Evolutionary conservation across 2,329 filamentous ascomycete genomes (phyloP), one percentile per base, ranked within the genome.

Genomic region (Fusarium redolens): DNA sequence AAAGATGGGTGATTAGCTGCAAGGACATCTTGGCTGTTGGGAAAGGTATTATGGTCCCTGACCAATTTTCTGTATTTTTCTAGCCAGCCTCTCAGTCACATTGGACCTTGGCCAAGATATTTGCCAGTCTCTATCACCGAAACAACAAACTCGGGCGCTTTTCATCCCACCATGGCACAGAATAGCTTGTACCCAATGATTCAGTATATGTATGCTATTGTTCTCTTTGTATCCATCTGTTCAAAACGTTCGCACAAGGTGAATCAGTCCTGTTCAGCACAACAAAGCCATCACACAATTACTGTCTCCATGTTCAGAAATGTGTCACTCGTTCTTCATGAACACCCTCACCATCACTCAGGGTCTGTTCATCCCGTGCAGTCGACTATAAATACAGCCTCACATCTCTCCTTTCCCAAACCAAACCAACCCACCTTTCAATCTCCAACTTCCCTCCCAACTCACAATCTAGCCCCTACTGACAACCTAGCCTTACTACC

Each of bases 291-390:
- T 18, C 17, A 5, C 10, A 10, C 1, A n/a, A 17, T n/a, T n/a
- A 9, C 14, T 13, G 1, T 13, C 33, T 15, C 10, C 5, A 12
- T 30, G 7, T 40, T 28, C 25, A 28, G 6, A 8, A 12, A 10
- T 1, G 7, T 5, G 2, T 2, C 3, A 5, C 13, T 13, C 20
- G 0, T 2, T 2, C 7, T 28, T 7, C 11, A 20, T 7, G 9
- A 37, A n/a, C 8, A 13, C 17, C 5, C 12, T 18, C 15, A 9
- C 7, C 11, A 25, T 3, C n/a, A 33, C 11, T n/a, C 13, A n/a
- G 4, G 25, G 8, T 5, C 14, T 7, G 0, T 18, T 20, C 9
- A 10, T n/a, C 37, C 20, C 12, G 12, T 28, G n/a, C n/a, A 13
- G 17, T 28, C 10, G 9, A n/a, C 18, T 50, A 57, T 57, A 37